Evolutionary conservation across 495 filamentous ascomycete genomes (phyloP).

Genomic region (Neurospora tetraspora): DNA sequence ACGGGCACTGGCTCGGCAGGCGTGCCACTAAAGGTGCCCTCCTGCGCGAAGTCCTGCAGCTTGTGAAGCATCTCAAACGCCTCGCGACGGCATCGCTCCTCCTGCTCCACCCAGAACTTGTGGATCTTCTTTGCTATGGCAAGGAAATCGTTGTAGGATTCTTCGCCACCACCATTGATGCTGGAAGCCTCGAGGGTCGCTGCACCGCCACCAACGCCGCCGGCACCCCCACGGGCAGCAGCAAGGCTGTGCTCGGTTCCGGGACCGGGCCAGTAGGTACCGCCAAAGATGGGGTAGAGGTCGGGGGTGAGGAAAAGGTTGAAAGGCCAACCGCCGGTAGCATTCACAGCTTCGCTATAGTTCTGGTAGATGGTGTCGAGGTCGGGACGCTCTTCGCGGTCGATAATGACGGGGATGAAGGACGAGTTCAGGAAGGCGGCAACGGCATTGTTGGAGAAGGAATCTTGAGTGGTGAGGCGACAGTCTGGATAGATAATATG

Average conservation of each 20-base stretch:
- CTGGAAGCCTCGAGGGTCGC: constrained; percentile 16
- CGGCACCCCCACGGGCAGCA: constrained; percentile 11
- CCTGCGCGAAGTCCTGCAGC: constrained; percentile 74
- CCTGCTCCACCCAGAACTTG: constrained; percentile 76
- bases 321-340: constrained; percentile 89
- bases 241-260: constrained; percentile 45
- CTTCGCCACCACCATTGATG: constrained; percentile 23
- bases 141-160: constrained; percentile 58
- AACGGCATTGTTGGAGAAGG: constrained; percentile 73
- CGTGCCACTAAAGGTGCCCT: constrained; percentile 56
- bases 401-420: constrained; percentile 89
- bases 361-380: constrained; percentile 98
- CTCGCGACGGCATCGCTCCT: constrained; percentile 66
- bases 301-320: constrained; percentile 94
- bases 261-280: constrained; percentile 90
- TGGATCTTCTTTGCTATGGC: constrained; percentile 74
- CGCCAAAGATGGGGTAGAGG: constrained; percentile 88
- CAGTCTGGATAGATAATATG: constrained; percentile 48
- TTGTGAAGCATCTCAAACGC: constrained; percentile 74
- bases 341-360: constrained; percentile 89
- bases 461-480: constrained; percentile 90
- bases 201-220: constrained; percentile 8
- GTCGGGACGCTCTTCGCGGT: constrained; percentile 91
- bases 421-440: constrained; percentile 73
- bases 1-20: neutral